Evolutionary conservation across 495 filamentous ascomycete genomes (phyloP).

Genomic region (Penicillium bovifimosum): DNA sequence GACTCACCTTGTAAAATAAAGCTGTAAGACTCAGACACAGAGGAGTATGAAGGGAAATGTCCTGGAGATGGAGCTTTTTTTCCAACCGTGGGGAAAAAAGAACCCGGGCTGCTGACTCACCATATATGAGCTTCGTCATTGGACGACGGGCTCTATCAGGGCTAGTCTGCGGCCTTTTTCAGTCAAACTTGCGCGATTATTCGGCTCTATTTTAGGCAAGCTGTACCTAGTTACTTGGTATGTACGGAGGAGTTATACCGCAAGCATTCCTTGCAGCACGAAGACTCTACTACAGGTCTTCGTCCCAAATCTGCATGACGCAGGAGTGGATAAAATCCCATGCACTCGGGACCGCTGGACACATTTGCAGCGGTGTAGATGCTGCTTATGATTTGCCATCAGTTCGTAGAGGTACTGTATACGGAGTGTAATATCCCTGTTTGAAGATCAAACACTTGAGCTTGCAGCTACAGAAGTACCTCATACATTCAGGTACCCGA

Average conservation of each 20-base stretch:
- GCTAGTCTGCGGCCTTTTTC: background rate
- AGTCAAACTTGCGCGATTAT: background rate
- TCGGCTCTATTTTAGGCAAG: background rate
- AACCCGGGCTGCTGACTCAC: slow-evolving; percentile 1
- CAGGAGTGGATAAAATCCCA: background rate
- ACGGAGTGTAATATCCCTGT: background rate
- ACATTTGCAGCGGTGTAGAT: background rate
- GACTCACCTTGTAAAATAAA: slow-evolving; percentile 8
- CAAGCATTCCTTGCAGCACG: background rate
- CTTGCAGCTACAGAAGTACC: background rate
- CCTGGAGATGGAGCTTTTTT: background rate
- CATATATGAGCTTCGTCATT: background rate
- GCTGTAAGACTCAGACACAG: slow-evolving; percentile 3
- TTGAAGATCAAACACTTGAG: background rate
- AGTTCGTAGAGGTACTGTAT: no score
- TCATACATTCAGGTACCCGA: background rate
- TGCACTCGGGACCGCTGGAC: background rate
- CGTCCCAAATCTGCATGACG: background rate
- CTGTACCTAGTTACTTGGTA: no score
- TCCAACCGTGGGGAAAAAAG: background rate
- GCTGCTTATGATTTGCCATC: background rate
- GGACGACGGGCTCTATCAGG: background rate
- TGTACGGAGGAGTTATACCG: no score
- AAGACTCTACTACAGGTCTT: background rate
- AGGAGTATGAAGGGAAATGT: background rate